Percentiles rank a stretch among this genome's conserved stretches.
Conservation (phyloP, 2,329 filamentous ascomycete genomes). For the Rachicladosporium sp. region DNA sequence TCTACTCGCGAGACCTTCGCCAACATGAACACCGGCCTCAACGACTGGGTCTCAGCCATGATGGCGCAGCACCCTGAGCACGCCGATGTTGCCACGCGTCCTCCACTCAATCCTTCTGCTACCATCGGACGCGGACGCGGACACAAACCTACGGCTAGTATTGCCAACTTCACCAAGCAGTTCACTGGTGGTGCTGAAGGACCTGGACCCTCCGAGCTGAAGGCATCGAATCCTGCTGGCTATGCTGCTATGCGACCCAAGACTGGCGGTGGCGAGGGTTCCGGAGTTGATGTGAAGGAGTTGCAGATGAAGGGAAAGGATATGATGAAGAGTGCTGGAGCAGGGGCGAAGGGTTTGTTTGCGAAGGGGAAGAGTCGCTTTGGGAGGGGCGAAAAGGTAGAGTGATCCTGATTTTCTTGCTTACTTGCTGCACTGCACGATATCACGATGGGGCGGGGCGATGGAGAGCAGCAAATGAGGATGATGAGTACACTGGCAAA, state of each 20-base stretch:
- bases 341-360: slow-evolving; percentile 80
- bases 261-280: slow-evolving; percentile 7
- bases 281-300: slow-evolving; percentile 16
- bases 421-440: slow-evolving; percentile 7
- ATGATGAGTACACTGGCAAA: too few species aligned
- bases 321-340: slow-evolving; percentile 72
- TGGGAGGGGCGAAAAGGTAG: slow-evolving; percentile 63
- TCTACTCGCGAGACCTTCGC: slow-evolving; percentile 61
- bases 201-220: slow-evolving; percentile 2
- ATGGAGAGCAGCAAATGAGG: background rate
- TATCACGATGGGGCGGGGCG: too few species aligned
- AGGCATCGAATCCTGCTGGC: slow-evolving; percentile 2
- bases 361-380: slow-evolving; percentile 85
- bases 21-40: slow-evolving; percentile 61
- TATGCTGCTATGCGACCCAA: slow-evolving; percentile 6
- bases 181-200: too few species aligned
- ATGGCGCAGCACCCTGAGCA: slow-evolving; percentile 42
- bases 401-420: slow-evolving; percentile 30
- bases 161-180: too few species aligned
- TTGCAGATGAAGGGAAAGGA: slow-evolving; percentile 81
- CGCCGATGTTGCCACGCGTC: slow-evolving; percentile 10
- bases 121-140: slow-evolving; percentile 8
- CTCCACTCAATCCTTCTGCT: slow-evolving; percentile 19
- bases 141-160: slow-evolving; percentile 16
- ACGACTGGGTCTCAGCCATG: slow-evolving; percentile 42